Evolutionary conservation across 495 filamentous ascomycete genomes (phyloP), one percentile per base, ranked within the genome.

Genomic region (Aspergillus wentii): DNA sequence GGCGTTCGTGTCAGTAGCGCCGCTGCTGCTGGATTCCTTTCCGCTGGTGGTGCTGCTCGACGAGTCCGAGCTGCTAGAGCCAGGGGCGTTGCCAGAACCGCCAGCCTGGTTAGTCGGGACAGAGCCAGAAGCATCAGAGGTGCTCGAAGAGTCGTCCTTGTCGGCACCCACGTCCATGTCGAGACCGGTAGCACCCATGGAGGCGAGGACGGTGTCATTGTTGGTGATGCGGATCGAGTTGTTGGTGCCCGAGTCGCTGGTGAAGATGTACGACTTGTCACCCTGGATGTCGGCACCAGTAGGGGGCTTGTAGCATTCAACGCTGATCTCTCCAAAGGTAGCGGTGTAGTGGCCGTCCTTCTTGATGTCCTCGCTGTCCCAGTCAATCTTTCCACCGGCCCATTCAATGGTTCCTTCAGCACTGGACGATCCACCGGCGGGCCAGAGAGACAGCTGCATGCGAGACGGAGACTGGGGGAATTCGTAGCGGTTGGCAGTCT

Each of bases 391-490:
- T 43, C 92, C 92, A 50, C 92, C 92, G 10, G 92, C 83, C 92
- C 92, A 98, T 32, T 78, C 75, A 44, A 95, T 78, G 11, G 92
- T 97, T 43, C 94, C 92, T 51, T 81, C 38, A 18, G 76, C 85
- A 56, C 94, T 95, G 61, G 76, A 74, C 15, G 79, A 60, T 31
- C 82, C 72, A 51, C 92, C 92, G 46, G 86, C 92, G 41, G 92
- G 94, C 92, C 92, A 98, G 55, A 97, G 78, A 9, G 94, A 97
- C 44, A 98, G 71, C 68, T 96, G 85, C 35, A 98, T 76, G 46
- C 92, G 86, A n/a, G 94, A 61, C 3, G 92, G 92, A 2, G 88
- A 94, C 65, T 96, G 92, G 13, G 92, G 92, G 72, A 76, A 98
- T 50, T 84, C 69, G 77, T 82, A 98, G 51, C 78, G 79, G 60